Evolutionary conservation across 164 flowering plant species (phyloP).

Genomic region (Aristolochia contorta): DNA sequence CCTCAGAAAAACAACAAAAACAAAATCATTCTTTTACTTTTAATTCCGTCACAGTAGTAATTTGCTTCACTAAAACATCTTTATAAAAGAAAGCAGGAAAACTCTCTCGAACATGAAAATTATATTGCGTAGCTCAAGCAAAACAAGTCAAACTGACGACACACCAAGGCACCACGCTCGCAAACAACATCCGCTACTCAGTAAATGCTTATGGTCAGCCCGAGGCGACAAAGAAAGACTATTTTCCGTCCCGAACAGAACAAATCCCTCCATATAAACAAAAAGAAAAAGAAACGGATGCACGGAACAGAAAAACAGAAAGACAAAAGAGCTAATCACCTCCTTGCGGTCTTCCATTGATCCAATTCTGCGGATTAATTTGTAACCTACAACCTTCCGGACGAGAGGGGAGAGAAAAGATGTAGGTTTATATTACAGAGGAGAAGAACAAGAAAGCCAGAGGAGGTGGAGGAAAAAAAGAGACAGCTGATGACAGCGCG

Average conservation of each 20-base stretch:
- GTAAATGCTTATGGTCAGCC: too few relatives aligned
- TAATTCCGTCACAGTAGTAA: too few relatives aligned
- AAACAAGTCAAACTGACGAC: background rate
- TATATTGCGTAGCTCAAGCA: too few relatives aligned
- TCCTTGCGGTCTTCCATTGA: slow-evolving; percentile 17
- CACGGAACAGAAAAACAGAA: background rate
- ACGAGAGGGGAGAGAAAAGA: background rate
- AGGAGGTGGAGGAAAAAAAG: background rate
- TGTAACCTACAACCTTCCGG: too few relatives aligned
- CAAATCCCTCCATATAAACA: background rate
- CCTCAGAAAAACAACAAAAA: too few relatives aligned
- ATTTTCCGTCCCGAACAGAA: slow-evolving; percentile 1
- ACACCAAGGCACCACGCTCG: background rate
- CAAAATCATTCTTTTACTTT: too few relatives aligned
- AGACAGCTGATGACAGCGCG: slow-evolving; percentile 7
- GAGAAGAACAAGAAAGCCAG: background rate
- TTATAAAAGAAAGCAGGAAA: too few relatives aligned
- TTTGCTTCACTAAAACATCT: too few relatives aligned
- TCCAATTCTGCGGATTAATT: background rate
- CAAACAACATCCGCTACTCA: too few relatives aligned
- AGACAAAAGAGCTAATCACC: slow-evolving; percentile 1
- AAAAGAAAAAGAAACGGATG: background rate
- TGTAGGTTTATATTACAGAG: background rate
- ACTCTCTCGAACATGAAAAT: background rate
- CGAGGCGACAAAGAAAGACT: background rate